These are phyloP conservation scores for Penicillium corylophilum DNA, from an alignment of 2,329 filamentous ascomycete genomes.

Conservation along the genomic window DNA sequence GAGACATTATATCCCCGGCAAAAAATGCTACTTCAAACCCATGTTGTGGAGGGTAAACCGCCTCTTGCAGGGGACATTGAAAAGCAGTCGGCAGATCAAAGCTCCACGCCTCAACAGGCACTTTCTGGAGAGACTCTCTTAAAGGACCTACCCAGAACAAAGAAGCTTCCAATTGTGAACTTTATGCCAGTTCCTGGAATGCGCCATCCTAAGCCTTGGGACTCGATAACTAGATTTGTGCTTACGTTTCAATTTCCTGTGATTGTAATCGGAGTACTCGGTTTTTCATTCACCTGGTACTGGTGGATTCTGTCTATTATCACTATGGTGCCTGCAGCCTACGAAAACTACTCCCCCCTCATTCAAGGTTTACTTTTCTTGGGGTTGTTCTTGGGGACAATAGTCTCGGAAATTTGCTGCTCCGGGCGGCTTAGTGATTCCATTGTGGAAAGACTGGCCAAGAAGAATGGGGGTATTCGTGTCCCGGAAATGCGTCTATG, in stretches of 20 bases:
- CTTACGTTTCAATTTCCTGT: conserved; percentile 49
- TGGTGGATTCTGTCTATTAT: conserved; percentile 58
- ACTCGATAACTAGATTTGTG: conserved; percentile 47
- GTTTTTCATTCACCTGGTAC: conserved; percentile 57
- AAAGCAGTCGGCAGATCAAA: conserved; percentile 17
- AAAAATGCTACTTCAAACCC: conserved; percentile 45
- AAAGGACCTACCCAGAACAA: conserved; percentile 39
- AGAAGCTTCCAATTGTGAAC: conserved; percentile 47
- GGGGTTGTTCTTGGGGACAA: conserved; percentile 54
- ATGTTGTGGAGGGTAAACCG: background rate
- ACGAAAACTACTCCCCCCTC: conserved; percentile 48
- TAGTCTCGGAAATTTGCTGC: conserved; percentile 52
- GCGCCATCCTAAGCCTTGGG: conserved; percentile 52
- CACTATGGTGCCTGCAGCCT: conserved; percentile 55
- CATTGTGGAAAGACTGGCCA: conserved; percentile 49
- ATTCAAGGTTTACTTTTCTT: conserved; percentile 56
- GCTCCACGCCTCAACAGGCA: conserved; percentile 10
- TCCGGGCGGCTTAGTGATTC: conserved; percentile 56
- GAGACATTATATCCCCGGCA: conserved; percentile 59
- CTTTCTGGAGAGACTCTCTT: background rate
- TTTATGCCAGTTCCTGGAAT: conserved; percentile 51
- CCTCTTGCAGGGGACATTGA: conserved; percentile 24
- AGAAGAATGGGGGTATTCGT: conserved; percentile 44
- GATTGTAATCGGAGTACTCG: conserved; percentile 48
- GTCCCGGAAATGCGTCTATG: conserved; percentile 58